phyloP scores from a whole-genome alignment of 148 eudicot genomes.

The Chenopodium berlandieri region DNA sequence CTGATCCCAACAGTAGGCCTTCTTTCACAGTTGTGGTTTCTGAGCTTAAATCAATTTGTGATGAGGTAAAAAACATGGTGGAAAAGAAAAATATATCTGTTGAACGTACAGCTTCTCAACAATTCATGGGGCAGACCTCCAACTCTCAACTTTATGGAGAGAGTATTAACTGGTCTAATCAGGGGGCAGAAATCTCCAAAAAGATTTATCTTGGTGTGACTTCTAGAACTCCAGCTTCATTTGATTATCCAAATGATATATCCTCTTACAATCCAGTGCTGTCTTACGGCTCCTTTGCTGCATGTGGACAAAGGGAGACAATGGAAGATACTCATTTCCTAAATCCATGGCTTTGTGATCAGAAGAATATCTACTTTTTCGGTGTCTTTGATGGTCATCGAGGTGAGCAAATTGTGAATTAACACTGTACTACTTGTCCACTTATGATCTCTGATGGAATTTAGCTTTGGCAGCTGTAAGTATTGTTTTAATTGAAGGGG shows the following conservation, averaged over 20 bases:
- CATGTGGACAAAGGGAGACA: conserved; percentile 86
- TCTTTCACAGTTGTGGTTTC: conserved; percentile 68
- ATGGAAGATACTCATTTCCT: conserved; percentile 98
- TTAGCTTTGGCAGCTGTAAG: not conserved
- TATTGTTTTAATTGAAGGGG: not conserved
- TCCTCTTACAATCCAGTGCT: conserved; percentile 56
- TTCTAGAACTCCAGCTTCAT: conserved; percentile 31
- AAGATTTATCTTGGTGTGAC: conserved; percentile 31
- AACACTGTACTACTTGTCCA: not conserved
- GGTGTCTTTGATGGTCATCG: conserved; percentile 99
- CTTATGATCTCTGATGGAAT: not conserved
- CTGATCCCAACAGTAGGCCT: conserved; percentile 63
- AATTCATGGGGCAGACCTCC: conserved; percentile 23
- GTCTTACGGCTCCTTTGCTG: conserved; percentile 87
- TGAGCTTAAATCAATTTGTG: conserved; percentile 50
- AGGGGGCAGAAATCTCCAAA: conserved; percentile 50
- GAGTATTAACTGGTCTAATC: conserved; percentile 60
- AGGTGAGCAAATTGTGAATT: conserved; percentile 43
- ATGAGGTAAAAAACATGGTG: conserved; percentile 29
- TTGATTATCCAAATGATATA: conserved; percentile 34
- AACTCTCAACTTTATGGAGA: conserved; percentile 36
- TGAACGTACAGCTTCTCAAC: conserved; percentile 28
- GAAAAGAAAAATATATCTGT: conserved; percentile 14
- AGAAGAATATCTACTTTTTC: conserved; percentile 55
- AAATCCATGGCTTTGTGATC: conserved; percentile 49